Evolutionary conservation across 768 basidiomycete species (phyloP), one percentile per base, ranked within the genome.

Genomic region (Hygrophoropsis aurantiaca): DNA sequence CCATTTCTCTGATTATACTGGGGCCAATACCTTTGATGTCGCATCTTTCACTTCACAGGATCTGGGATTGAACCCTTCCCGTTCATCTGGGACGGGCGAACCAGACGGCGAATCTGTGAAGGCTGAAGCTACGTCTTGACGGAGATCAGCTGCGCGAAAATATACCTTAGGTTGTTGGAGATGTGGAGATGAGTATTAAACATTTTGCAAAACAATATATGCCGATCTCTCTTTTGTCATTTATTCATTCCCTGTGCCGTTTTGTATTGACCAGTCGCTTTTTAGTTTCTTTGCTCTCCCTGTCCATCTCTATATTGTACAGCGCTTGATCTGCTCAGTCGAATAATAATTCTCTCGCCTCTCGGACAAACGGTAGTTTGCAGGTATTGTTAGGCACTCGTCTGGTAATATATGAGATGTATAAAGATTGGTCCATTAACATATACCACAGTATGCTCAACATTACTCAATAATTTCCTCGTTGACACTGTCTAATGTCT

Each of bases 21-120:
- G 83, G 11, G 76, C 78, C 43, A 79, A 76, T 50, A 64, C 80
- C 15, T 90, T 89, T 56, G 88, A 90, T 63, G 87, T 89, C 40
- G 58, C 77, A 26, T 74, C 72, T n/a, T 87, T 87, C 64, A 68
- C 78, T 40, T 70, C 81, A 30, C 84, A 84, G 56, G 87, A 88
- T 52, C 60, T 90, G 54, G 78, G 77, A 47, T 74, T 90, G 58
- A 74, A 68, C 45, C 61, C 76, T 44, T 66, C 78, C 21, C 74
- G 58, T 40, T 72, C 55, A 75, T 80, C 43, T 73, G 78, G 44
- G 41, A 51, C 64, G 34, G 80, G 77, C 60, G 85, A 87, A 52
- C 64, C 81, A 45, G 86, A 86, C 26, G 73, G 76, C 45, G 82
- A 85, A 56, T 55, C 74, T 37, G 87, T 86, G 51, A 88, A 88